Conservation (phyloP, 805 yeast genomes). For the Komagataella phaffii region DNA sequence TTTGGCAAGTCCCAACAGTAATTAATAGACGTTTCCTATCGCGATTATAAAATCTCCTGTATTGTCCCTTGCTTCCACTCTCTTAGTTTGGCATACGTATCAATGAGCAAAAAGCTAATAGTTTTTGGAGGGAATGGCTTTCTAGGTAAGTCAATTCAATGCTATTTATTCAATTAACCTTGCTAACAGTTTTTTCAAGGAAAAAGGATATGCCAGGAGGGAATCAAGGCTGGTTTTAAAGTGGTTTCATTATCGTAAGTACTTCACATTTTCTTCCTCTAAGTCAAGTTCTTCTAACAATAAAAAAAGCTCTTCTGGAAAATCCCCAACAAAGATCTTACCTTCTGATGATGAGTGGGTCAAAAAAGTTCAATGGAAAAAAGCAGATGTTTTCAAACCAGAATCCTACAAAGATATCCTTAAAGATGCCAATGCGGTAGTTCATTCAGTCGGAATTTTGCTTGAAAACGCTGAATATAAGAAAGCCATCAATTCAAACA, state of each 20-base stretch:
- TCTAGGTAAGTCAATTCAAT: conserved; percentile 25
- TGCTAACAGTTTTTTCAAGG: conserved; percentile 21
- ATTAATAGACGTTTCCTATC: neutral
- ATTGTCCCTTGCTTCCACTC: neutral
- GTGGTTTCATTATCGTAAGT: conserved; percentile 51
- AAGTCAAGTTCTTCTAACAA: conserved; percentile 2
- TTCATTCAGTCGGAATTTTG: conserved; percentile 72
- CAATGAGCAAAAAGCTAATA: conserved; percentile 16
- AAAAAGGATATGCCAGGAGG: conserved; percentile 55
- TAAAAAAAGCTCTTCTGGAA: conserved; percentile 34
- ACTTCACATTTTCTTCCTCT: neutral
- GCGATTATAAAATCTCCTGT: neutral
- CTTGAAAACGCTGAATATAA: conserved; percentile 64
- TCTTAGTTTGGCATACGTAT: neutral
- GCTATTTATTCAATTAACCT: neutral
- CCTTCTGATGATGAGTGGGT: conserved; percentile 31
- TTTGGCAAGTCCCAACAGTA: neutral
- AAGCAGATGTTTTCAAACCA: conserved; percentile 59
- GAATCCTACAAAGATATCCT: conserved; percentile 36
- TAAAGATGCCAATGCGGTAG: conserved; percentile 45
- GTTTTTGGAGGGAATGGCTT: conserved; percentile 89
- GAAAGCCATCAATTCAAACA: conserved; percentile 23
- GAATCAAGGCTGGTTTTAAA: conserved; percentile 42
- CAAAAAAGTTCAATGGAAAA: conserved; percentile 45
- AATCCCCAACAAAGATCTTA: conserved; percentile 21